Conservation (phyloP, 768 basidiomycete species). For the Xerocomus spinulosus region DNA sequence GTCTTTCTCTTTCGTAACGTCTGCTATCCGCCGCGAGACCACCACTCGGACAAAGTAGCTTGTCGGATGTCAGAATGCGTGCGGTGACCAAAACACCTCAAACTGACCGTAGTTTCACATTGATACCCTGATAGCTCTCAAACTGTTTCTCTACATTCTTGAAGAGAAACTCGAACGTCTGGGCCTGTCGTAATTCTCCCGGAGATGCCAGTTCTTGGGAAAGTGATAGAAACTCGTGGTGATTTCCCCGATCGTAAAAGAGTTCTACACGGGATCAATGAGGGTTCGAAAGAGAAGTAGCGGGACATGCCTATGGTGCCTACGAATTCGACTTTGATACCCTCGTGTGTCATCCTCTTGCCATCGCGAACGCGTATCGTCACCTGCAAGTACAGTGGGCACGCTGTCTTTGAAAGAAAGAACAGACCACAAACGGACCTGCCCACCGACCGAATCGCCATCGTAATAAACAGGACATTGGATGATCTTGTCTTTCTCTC, state of each 20-base stretch:
- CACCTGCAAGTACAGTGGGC: conserved; percentile 44
- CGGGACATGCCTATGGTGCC: conserved; percentile 82
- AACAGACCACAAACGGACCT: conserved; percentile 46
- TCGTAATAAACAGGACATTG: conserved; percentile 94
- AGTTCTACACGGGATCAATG: conserved; percentile 43
- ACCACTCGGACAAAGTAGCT: conserved; percentile 93
- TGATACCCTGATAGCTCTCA: conserved; percentile 96
- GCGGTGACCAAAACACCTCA: background rate
- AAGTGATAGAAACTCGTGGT: conserved; percentile 94
- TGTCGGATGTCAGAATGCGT: conserved; percentile 8
- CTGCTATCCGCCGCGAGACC: conserved; percentile 88
- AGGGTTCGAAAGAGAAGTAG: background rate
- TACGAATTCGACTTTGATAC: conserved; percentile 96
- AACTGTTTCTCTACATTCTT: conserved; percentile 99
- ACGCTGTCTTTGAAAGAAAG: background rate
- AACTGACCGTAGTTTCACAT: conserved; percentile 89
- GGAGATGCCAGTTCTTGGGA: conserved; percentile 93
- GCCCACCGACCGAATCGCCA: conserved; percentile 86
- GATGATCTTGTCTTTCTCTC: conserved; percentile 79
- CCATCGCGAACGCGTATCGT: conserved; percentile 88
- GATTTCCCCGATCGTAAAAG: conserved; percentile 97
- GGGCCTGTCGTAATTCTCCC: conserved; percentile 95
- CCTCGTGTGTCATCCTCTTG: conserved; percentile 91
- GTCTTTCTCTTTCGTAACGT: conserved; percentile 89
- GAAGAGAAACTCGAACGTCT: conserved; percentile 95